Evolutionary conservation across 495 filamentous ascomycete species (phyloP).

Genomic region (Aspergillus hancockii): DNA sequence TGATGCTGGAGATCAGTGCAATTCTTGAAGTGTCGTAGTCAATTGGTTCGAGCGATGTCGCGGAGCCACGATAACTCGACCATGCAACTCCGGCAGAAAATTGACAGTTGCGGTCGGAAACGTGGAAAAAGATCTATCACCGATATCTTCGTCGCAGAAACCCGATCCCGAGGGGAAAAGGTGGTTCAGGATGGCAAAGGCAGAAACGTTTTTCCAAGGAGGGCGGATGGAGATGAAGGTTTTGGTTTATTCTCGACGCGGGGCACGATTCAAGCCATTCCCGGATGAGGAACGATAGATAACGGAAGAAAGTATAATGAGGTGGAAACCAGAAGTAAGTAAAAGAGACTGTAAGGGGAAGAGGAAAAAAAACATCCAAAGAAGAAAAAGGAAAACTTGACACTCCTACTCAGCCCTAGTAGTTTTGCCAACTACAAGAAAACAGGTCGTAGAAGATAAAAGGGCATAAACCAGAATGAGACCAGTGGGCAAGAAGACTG

Average conservation of each 20-base stretch:
- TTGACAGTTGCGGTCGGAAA: slow-evolving; percentile 14
- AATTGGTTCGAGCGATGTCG: slow-evolving; percentile 12
- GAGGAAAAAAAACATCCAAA: neutral
- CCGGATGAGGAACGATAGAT: slow-evolving; percentile 9
- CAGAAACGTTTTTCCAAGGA: neutral
- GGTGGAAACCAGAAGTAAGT: too few species aligned
- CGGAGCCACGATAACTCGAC: slow-evolving; percentile 6
- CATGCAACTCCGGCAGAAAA: slow-evolving; percentile 13
- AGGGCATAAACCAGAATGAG: neutral
- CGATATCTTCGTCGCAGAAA: neutral
- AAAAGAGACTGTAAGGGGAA: neutral
- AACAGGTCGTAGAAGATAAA: neutral
- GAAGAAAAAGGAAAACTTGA: neutral
- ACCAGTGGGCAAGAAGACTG: neutral
- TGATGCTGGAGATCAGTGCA: neutral
- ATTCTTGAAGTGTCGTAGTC: slow-evolving; percentile 11
- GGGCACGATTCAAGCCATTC: slow-evolving; percentile 23
- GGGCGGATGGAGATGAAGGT: slow-evolving; percentile 8
- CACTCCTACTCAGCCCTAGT: neutral
- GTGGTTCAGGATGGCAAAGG: neutral
- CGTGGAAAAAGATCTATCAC: neutral
- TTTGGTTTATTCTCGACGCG: slow-evolving; percentile 19
- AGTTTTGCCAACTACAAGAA: neutral
- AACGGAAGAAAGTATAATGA: slow-evolving; percentile 2
- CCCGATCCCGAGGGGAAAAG: slow-evolving; percentile 5